Conservation (phyloP, 2,329 filamentous ascomycete genomes). For the Trichoderma sp. region DNA sequence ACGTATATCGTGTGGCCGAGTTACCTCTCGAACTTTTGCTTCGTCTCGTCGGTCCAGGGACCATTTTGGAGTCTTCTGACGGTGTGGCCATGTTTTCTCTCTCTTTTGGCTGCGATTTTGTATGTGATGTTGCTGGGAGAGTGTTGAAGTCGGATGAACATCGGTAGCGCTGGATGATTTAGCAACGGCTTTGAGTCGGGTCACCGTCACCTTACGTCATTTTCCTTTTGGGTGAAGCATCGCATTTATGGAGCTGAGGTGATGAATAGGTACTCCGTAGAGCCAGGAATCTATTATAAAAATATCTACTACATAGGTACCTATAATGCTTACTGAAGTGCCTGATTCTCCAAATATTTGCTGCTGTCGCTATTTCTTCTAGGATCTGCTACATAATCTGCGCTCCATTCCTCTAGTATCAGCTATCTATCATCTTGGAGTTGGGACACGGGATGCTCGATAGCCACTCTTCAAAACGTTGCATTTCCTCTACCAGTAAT, state of each 20-base stretch:
- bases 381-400: no score
- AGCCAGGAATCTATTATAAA: background rate
- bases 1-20: constrained; percentile 23
- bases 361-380: no score
- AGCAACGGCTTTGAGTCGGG: background rate
- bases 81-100: constrained; percentile 23
- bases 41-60: constrained; percentile 58
- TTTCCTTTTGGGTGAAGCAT: background rate
- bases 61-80: constrained; percentile 27
- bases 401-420: no score
- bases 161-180: constrained; percentile 20
- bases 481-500: no score
- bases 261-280: background rate
- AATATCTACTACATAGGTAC: no score
- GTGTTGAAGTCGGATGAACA: constrained; percentile 21
- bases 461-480: no score
- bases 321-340: no score
- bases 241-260: background rate
- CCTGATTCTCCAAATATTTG: no score
- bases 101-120: background rate
- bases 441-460: no score
- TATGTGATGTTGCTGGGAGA: background rate
- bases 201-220: background rate
- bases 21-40: constrained; percentile 63
- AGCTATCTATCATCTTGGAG: no score